Evolutionary conservation across 164 flowering plant genomes (phyloP).

Genomic region (Saururus chinensis): DNA sequence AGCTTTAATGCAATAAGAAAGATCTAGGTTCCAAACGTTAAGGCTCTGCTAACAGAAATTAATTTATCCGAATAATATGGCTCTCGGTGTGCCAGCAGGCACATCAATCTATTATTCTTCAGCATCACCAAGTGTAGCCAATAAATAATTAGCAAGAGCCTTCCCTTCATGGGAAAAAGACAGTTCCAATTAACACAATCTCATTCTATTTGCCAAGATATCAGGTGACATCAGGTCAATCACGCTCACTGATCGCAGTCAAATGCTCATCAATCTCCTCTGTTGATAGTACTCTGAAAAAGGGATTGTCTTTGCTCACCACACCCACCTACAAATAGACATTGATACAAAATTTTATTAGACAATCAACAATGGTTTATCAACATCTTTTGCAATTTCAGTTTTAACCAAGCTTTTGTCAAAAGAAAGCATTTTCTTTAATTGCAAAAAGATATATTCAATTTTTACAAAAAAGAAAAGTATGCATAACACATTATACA

Average conservation of each 20-base stretch:
- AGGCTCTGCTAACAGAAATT: too few relatives aligned
- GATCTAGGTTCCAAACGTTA: too few relatives aligned
- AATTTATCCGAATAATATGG: too few relatives aligned
- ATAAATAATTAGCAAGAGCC: too few relatives aligned
- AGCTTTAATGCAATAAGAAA: too few relatives aligned
- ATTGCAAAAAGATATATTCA: not conserved
- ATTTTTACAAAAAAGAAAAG: not conserved
- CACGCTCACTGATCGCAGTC: slow-evolving; percentile 53
- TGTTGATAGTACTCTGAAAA: slow-evolving; percentile 36
- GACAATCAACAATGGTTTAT: too few relatives aligned
- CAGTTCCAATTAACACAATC: not conserved
- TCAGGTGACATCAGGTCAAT: slow-evolving; percentile 9
- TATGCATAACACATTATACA: too few relatives aligned
- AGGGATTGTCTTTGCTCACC: slow-evolving; percentile 31
- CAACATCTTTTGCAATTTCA: too few relatives aligned
- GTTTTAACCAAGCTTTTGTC: not conserved
- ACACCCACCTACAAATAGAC: slow-evolving; percentile 36
- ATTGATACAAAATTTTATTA: not conserved
- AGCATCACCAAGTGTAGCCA: too few relatives aligned
- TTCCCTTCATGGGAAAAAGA: too few relatives aligned
- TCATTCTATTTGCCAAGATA: not conserved
- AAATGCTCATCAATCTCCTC: slow-evolving; percentile 55
- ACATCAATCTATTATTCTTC: too few relatives aligned
- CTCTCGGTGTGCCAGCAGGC: too few relatives aligned
- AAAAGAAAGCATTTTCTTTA: not conserved